Evolutionary conservation across 2,329 filamentous ascomycete genomes (phyloP).

Genomic region (Trematosphaeria pertusa): DNA sequence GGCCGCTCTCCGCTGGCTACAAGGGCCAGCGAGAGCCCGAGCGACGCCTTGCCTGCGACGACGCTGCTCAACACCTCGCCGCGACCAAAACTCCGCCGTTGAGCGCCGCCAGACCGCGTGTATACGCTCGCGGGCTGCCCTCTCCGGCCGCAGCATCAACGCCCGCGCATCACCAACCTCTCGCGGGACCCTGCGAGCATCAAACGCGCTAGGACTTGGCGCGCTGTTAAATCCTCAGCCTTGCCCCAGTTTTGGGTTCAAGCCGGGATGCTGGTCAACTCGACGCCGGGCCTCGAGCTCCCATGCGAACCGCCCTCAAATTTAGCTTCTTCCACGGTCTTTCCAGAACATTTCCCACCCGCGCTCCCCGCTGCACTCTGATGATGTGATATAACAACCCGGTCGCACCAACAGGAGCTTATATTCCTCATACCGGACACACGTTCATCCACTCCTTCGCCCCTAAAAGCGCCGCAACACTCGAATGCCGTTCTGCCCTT

Average conservation of each 20-base stretch:
- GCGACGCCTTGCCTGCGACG: slow-evolving; percentile 22
- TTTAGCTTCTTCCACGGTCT: slow-evolving; percentile 46
- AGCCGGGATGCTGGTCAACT: slow-evolving; percentile 32
- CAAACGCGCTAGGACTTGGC: slow-evolving; percentile 42
- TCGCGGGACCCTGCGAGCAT: slow-evolving; percentile 28
- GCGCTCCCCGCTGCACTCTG: slow-evolving; percentile 43
- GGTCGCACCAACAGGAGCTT: slow-evolving; percentile 44
- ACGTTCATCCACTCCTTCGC: slow-evolving; percentile 43
- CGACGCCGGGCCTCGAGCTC: slow-evolving; percentile 37
- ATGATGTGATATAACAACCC: slow-evolving; percentile 48
- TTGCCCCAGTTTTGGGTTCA: slow-evolving; percentile 47
- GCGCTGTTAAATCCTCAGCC: slow-evolving; percentile 38
- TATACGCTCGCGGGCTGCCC: too few species aligned
- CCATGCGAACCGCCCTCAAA: slow-evolving; percentile 32
- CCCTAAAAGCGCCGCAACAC: slow-evolving; percentile 26
- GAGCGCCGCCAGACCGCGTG: background rate
- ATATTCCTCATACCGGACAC: slow-evolving; percentile 34
- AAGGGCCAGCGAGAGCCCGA: slow-evolving; percentile 18
- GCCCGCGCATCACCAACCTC: background rate
- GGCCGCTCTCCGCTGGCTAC: slow-evolving; percentile 11
- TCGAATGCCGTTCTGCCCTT: slow-evolving; percentile 30
- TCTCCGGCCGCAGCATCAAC: background rate
- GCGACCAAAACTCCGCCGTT: slow-evolving; percentile 1
- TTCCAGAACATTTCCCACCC: slow-evolving; percentile 47
- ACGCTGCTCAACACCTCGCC: slow-evolving; percentile 10